Percentiles rank a stretch among this genome's conserved stretches.
These are phyloP conservation scores for Epichloe scottii DNA, from an alignment of 2,329 filamentous ascomycete genomes.

Conservation along the genomic window DNA sequence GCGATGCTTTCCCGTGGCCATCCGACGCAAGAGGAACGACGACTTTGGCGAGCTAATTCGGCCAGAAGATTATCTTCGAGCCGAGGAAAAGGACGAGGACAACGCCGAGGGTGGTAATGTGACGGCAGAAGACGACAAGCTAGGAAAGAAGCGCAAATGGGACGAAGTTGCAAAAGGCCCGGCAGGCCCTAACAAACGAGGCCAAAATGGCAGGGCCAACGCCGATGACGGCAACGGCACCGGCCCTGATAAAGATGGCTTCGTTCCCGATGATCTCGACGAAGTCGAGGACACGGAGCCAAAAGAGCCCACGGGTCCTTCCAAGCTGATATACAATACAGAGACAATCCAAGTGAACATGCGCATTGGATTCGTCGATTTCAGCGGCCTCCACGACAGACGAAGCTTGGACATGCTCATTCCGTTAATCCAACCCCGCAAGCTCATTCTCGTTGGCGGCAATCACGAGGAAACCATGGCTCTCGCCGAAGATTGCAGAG, in stretches of 20 bases:
- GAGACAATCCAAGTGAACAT: slow-evolving; percentile 56
- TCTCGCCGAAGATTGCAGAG: slow-evolving; percentile 69
- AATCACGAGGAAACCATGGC: slow-evolving; percentile 63
- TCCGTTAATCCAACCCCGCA: slow-evolving; percentile 83
- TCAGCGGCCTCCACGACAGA: slow-evolving; percentile 83
- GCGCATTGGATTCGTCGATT: slow-evolving; percentile 79
- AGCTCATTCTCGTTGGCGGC: slow-evolving; percentile 84
- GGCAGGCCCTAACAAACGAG: slow-evolving; percentile 44
- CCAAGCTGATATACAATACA: slow-evolving; percentile 56
- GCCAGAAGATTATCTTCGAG: slow-evolving; percentile 84
- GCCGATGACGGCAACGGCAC: slow-evolving; percentile 34
- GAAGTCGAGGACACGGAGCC: slow-evolving; percentile 42
- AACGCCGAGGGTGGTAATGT: slow-evolving; percentile 37
- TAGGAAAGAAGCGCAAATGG: slow-evolving; percentile 93
- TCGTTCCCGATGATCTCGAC: slow-evolving; percentile 42
- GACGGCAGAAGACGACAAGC: slow-evolving; percentile 40
- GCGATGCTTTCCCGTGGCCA: slow-evolving; percentile 78
- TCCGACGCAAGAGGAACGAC: slow-evolving; percentile 67
- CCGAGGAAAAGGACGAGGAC: slow-evolving; percentile 77
- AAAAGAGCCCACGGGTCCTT: slow-evolving; percentile 49
- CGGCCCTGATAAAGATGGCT: slow-evolving; percentile 22
- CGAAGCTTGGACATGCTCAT: slow-evolving; percentile 90
- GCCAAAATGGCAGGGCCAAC: slow-evolving; percentile 30
- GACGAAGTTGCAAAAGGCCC: slow-evolving; percentile 45
- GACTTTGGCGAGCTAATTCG: slow-evolving; percentile 92